Evolutionary conservation across 1,284 basidiomycete species (phyloP), one percentile per base, ranked within the genome.

Genomic region (Boletus subluridellus): DNA sequence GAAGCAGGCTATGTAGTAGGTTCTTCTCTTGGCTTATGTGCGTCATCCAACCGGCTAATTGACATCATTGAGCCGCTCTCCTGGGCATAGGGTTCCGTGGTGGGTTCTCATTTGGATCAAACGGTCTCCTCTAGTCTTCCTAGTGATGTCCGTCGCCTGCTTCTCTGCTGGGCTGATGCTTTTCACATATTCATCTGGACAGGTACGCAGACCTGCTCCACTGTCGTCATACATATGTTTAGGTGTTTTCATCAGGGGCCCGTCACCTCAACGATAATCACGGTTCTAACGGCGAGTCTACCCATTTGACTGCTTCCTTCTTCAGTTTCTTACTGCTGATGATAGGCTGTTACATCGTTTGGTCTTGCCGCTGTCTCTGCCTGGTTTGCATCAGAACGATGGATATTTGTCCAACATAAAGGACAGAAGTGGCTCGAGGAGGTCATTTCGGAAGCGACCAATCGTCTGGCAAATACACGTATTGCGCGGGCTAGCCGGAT

Each of bases 1-100:
- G 82, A 84, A 82, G 65, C 81, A 83, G 65, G 81, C 82, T 30
- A 81, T 82, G 76, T 86, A 85, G 82, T 84, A 72, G 49, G 81
- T 76, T 37, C 55, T 60, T 62, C 52, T 55, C 35, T 56, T 53
- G 57, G 45, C 62, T 61, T 62, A 54, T 57, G 3, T 48, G 50
- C 44, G 37, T 55, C 53, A 57, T 46, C 35, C 52, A 32, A 46
- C 56, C 5, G 14, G 26, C 58, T 65, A 21, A 69, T 57, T 73
- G 68, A 70, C 65, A 64, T 67, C 65, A 69, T 64, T 9, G 54
- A 83, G 82, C 62, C 82, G 83, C 32, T 83, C 82, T 11, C 82
- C 82, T 21, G 21, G 21, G 21, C 21, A 21, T 21, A 21, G 21
- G 21, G 21, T 21, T 21, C 21, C 21, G 21, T 21, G 21, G 21